A percentile compares a stretch with the other conserved stretches of the same genome.
phyloP scores from a whole-genome alignment of 164 flowering plant species.

The Tinospora cordifolia region DNA sequence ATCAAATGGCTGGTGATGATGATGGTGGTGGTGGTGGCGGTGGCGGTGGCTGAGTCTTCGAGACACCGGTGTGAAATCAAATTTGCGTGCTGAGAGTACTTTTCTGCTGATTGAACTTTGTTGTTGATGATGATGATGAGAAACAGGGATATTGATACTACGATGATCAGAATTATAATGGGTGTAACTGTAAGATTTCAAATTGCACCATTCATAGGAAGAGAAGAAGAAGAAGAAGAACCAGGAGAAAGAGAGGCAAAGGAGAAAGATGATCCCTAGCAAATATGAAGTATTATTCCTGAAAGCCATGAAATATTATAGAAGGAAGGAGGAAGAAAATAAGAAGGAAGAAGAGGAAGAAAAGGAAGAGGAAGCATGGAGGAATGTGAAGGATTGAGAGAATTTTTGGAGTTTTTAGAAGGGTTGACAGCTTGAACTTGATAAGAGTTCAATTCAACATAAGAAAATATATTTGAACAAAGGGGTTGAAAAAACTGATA shows the following conservation, averaged over 20 bases:
- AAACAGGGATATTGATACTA: neutral
- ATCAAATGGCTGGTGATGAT: neutral
- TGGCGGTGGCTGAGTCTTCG: conserved; percentile 18
- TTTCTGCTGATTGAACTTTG: conserved; percentile 20
- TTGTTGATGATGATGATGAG: neutral
- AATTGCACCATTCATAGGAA: conserved; percentile 15
- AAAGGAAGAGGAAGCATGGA: conserved; percentile 3
- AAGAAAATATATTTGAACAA: neutral
- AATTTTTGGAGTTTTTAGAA: neutral
- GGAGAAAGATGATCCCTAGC: neutral
- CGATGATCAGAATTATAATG: neutral
- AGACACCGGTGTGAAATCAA: conserved; percentile 34
- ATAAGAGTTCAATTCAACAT: conserved; percentile 6
- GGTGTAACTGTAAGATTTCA: conserved; percentile 5
- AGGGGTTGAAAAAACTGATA: conserved; percentile 15
- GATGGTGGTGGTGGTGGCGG: conserved; percentile 12
- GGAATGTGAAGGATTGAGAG: conserved; percentile 6
- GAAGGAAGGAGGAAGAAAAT: conserved; percentile 17
- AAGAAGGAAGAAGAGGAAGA: conserved; percentile 15
- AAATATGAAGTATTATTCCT: neutral
- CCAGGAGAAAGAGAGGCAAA: neutral
- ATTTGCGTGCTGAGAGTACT: conserved; percentile 14
- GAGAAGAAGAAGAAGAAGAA: conserved; percentile 12
- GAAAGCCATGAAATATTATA: neutral
- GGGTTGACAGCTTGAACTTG: conserved; percentile 27